A percentile compares a stretch with the other conserved stretches of the same genome.
These are phyloP conservation scores for Vigna mungo DNA, from an alignment of 306 rosid genomes.

Conservation along the genomic window DNA sequence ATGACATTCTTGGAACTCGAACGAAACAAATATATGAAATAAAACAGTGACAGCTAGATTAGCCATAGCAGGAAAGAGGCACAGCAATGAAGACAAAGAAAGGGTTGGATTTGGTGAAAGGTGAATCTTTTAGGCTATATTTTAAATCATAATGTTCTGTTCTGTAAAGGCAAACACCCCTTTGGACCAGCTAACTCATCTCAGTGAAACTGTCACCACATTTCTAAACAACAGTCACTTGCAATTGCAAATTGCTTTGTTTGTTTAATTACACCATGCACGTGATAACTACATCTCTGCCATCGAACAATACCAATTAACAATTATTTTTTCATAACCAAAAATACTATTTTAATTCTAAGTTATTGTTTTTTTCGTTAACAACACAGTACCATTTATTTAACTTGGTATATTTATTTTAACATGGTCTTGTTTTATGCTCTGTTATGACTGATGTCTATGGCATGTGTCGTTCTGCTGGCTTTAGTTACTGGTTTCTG, in stretches of 20 bases:
- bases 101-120: slow-evolving; percentile 44
- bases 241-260: slow-evolving; percentile 26
- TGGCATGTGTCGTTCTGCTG: background rate
- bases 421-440: background rate
- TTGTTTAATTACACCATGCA: slow-evolving; percentile 7
- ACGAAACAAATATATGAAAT: slow-evolving; percentile 42
- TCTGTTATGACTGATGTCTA: background rate
- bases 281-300: background rate
- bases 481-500: background rate
- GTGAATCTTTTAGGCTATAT: slow-evolving; percentile 35
- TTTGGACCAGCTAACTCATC: slow-evolving; percentile 36
- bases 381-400: slow-evolving; percentile 21
- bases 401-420: background rate
- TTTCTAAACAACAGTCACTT: slow-evolving; percentile 26
- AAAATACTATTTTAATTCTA: background rate
- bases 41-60: slow-evolving; percentile 49
- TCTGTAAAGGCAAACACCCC: background rate
- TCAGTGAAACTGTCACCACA: slow-evolving; percentile 27
- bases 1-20: slow-evolving; percentile 52
- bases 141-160: slow-evolving; percentile 23
- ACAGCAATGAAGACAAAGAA: slow-evolving; percentile 47
- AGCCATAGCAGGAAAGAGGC: slow-evolving; percentile 25
- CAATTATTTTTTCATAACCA: background rate
- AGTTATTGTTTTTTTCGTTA: background rate
- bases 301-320: background rate